phyloP scores from a whole-genome alignment of 2,329 filamentous ascomycete species.

The Alternaria brassicicola region DNA sequence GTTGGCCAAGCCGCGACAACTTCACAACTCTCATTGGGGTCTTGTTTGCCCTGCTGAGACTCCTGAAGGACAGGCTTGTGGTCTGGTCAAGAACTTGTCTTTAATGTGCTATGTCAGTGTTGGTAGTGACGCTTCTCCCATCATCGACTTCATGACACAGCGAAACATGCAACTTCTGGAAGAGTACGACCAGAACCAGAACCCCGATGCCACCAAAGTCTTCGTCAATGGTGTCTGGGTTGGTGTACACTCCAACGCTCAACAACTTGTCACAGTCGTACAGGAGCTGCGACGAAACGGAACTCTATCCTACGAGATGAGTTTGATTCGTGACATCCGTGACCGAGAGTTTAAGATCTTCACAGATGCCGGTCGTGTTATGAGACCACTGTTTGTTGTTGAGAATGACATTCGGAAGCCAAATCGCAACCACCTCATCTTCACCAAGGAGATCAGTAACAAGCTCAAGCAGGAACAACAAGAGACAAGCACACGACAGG shows the following conservation, averaged over 20 bases:
- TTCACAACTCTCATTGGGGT: slow-evolving; percentile 99
- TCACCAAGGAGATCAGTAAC: slow-evolving; percentile 79
- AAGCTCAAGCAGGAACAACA: slow-evolving; percentile 76
- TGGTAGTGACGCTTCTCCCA: slow-evolving; percentile 85
- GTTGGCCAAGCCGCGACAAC: slow-evolving; percentile 93
- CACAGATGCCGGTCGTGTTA: slow-evolving; percentile 93
- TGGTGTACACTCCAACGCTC: slow-evolving; percentile 88
- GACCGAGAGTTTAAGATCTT: slow-evolving; percentile 99
- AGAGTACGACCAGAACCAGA: slow-evolving; percentile 72
- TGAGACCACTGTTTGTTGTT: slow-evolving; percentile 90
- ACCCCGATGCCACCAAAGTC: slow-evolving; percentile 93
- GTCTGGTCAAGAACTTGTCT: slow-evolving; percentile 95
- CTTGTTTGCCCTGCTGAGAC: slow-evolving; percentile 97
- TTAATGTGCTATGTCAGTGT: slow-evolving; percentile 99
- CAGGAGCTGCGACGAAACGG: slow-evolving; percentile 78
- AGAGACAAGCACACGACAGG: slow-evolving; percentile 61
- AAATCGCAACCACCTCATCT: slow-evolving; percentile 76
- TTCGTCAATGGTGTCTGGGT: slow-evolving; percentile 99
- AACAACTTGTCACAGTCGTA: slow-evolving; percentile 80
- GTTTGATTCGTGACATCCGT: slow-evolving; percentile 92
- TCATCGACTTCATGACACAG: slow-evolving; percentile 94
- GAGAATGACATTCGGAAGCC: slow-evolving; percentile 79
- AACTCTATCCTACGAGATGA: slow-evolving; percentile 89
- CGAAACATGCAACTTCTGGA: slow-evolving; percentile 96
- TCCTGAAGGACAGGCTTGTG: slow-evolving; percentile 96